Evolutionary conservation across 2,329 filamentous ascomycete genomes (phyloP), one percentile per base, ranked within the genome.

Genomic region (Penicillium sp.): DNA sequence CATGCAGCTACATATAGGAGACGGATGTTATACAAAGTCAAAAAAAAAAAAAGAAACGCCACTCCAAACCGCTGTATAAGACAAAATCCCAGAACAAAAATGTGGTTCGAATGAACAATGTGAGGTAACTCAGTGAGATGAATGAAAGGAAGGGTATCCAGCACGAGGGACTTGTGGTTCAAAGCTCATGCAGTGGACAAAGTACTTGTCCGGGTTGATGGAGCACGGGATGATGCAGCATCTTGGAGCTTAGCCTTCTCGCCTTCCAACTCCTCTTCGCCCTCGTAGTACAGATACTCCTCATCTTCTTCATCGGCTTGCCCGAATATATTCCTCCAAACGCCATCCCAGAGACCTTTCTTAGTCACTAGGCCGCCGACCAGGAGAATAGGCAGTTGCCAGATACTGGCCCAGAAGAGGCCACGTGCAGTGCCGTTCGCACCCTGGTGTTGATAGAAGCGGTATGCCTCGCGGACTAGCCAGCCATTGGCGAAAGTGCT

Each of bases 351-450:
- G 76, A 96, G 83, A 0, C 93, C 93, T 78, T 92, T 96, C 83
- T 99, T 99, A 76, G 96, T 91, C 55, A 89, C 84, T 75, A 97
- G 88, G 3, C 92, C 93, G 60, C 97, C 79, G 47, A 97, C 91
- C 81, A 99, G 86, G 42, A 97, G 83, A 27, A 89, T 89, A 0
- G 94, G 94, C 48, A 99, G 75, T 77, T 97, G 93, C 94, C 93
- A 97, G 10, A 99, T 91, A 73, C 91, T 96, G 1, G 94, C 93
- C 94, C 94, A 99, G 75, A 99, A 99, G 52, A 99, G 75, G 0
- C 89, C 88, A 55, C 91, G 84, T 2, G 94, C 93, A 19, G 85
- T 91, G 2, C 93, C 93, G 66, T 88, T 87, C 61, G 88, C 84
- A 13, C 93, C 93, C 68, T 91, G 85, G 29, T 85, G 79, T 61